These are phyloP conservation scores for Casaregolazyma suthepensis DNA, from an alignment of 1,139 yeast genomes.

Conservation along the genomic window DNA sequence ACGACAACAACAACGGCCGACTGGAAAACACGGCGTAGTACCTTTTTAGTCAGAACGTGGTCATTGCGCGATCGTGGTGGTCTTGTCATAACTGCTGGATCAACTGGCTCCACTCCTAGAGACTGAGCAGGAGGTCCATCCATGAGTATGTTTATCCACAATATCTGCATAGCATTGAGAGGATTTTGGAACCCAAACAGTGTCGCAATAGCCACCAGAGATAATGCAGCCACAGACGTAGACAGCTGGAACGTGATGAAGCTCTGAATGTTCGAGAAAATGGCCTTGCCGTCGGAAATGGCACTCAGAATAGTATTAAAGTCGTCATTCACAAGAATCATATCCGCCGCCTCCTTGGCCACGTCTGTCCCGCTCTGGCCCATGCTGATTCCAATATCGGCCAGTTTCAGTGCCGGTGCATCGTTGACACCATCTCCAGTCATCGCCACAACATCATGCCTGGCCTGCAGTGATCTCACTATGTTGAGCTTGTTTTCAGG, in stretches of 20 bases:
- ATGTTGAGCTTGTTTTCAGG: conserved; percentile 93
- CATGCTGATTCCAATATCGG: conserved; percentile 97
- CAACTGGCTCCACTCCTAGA: conserved; percentile 95
- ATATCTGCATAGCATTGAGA: conserved; percentile 95
- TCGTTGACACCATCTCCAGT: conserved; percentile 99
- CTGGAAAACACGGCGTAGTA: conserved; percentile 66
- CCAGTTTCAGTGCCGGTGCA: conserved; percentile 96
- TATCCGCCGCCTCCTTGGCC: conserved; percentile 97
- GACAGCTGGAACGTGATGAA: conserved; percentile 91
- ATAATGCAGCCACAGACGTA: conserved; percentile 90
- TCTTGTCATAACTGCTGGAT: conserved; percentile 85
- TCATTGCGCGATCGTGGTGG: conserved; percentile 89
- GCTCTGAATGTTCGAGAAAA: conserved; percentile 88
- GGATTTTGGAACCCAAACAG: conserved; percentile 87
- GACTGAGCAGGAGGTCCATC: conserved; percentile 99
- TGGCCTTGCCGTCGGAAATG: conserved; percentile 95
- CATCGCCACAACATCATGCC: conserved; percentile 98
- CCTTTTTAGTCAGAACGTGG: conserved; percentile 63
- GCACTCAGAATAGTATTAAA: conserved; percentile 89
- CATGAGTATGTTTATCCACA: conserved; percentile 96
- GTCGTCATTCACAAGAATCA: conserved; percentile 95
- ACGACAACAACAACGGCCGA: conserved; percentile 62
- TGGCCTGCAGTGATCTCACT: conserved; percentile 81
- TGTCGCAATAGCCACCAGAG: conserved; percentile 82
- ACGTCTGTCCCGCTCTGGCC: conserved; percentile 97